Conservation (phyloP, 2,329 filamentous ascomycete genomes). For the Chaetomiaceae sp. region DNA sequence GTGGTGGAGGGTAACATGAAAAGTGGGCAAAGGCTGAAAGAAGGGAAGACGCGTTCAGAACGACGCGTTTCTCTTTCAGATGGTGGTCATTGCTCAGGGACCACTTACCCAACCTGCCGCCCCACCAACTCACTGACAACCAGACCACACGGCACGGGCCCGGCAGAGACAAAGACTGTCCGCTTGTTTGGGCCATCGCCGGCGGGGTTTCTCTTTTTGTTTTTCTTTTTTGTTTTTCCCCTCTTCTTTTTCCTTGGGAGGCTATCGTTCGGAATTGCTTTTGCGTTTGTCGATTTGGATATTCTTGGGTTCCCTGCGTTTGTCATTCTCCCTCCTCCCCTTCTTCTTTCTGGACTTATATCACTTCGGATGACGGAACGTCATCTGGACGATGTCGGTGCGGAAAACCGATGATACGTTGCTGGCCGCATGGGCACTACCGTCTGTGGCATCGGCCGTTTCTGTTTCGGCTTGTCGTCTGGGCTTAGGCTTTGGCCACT, state of each 20-base stretch:
- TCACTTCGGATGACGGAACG: not conserved
- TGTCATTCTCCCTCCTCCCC: not conserved
- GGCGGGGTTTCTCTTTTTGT: not conserved
- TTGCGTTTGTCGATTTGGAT: too few relatives aligned
- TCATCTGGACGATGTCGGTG: not conserved
- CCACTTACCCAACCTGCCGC: constrained; percentile 1
- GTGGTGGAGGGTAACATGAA: too few relatives aligned
- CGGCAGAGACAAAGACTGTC: constrained; percentile 19
- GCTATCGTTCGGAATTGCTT: too few relatives aligned
- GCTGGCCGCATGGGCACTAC: too few relatives aligned
- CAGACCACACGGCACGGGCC: too few relatives aligned
- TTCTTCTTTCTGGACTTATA: too few relatives aligned
- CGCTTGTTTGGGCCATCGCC: not conserved
- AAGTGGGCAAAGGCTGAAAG: not conserved
- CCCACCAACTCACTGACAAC: too few relatives aligned
- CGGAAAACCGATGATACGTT: not conserved
- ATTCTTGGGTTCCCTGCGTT: too few relatives aligned
- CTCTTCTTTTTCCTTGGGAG: not conserved
- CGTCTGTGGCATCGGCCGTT: too few relatives aligned
- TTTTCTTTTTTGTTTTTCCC: not conserved
- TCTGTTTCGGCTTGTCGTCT: too few relatives aligned
- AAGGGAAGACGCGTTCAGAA: not conserved
- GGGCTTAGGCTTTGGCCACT: too few relatives aligned
- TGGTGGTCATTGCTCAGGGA: not conserved
- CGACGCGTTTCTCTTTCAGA: not conserved